A percentile compares a stretch with the other conserved stretches of the same genome.
Conservation (phyloP, 2,329 filamentous ascomycete genomes). For the Phyllosticta capitalensis region DNA sequence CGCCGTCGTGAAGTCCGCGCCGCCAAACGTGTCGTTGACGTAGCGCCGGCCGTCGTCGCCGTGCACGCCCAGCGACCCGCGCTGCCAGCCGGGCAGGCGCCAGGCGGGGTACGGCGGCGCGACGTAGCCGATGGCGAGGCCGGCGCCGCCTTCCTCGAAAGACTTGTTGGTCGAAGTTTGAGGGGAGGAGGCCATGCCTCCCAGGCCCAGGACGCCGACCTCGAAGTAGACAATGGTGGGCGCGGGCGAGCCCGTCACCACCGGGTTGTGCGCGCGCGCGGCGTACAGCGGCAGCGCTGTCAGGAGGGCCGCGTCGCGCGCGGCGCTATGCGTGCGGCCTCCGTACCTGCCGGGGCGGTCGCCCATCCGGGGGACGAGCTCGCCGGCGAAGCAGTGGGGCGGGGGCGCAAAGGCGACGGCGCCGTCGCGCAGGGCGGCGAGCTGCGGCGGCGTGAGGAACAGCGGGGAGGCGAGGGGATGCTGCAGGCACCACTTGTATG, state of each 20-base stretch:
- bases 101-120: slow-evolving; percentile 70
- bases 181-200: slow-evolving; percentile 13
- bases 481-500: slow-evolving; percentile 54
- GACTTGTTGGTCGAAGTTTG: slow-evolving; percentile 13
- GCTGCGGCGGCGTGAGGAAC: slow-evolving; percentile 39
- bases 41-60: slow-evolving; percentile 70
- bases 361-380: not conserved
- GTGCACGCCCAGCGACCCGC: slow-evolving; percentile 65
- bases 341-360: slow-evolving; percentile 29
- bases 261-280: slow-evolving; percentile 48
- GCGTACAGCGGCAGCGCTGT: slow-evolving; percentile 62
- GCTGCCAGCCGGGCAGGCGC: slow-evolving; percentile 72
- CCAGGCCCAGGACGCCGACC: slow-evolving; percentile 45
- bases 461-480: slow-evolving; percentile 49
- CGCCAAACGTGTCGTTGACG: slow-evolving; percentile 66
- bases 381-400: slow-evolving; percentile 18
- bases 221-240: slow-evolving; percentile 62
- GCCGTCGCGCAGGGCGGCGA: slow-evolving; percentile 40
- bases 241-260: slow-evolving; percentile 24
- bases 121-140: slow-evolving; percentile 59
- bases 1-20: slow-evolving; percentile 54
- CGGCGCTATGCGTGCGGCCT: slow-evolving; percentile 35
- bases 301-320: slow-evolving; percentile 53
- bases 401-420: slow-evolving; percentile 36
- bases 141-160: slow-evolving; percentile 37